phyloP scores from a whole-genome alignment of 2,329 filamentous ascomycete species.

The Verruconis gallopava region DNA sequence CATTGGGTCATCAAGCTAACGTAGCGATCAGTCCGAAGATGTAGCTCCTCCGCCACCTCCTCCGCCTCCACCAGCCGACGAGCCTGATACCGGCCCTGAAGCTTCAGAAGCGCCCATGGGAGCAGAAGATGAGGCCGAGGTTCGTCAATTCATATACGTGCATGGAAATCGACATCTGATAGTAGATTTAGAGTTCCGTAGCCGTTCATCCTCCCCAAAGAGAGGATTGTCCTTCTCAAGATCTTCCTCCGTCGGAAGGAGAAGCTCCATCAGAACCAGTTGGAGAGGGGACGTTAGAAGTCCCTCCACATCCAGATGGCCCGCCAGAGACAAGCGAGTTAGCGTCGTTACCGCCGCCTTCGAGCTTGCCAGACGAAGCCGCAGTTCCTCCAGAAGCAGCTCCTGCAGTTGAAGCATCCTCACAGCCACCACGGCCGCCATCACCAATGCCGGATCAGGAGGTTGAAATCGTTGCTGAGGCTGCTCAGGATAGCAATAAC shows the following conservation, averaged over 20 bases:
- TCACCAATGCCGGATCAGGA: neutral
- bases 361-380: constrained; percentile 3
- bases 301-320: constrained; percentile 6
- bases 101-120: neutral
- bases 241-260: constrained; percentile 4
- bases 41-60: constrained; percentile 5
- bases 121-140: constrained; percentile 1
- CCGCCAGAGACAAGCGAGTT: constrained; percentile 7
- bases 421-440: neutral
- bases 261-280: neutral
- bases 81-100: neutral
- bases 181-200: constrained; percentile 7
- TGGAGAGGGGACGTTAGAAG: constrained; percentile 7
- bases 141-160: constrained; percentile 1
- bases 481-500: neutral
- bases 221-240: constrained; percentile 3
- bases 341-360: constrained; percentile 8
- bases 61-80: neutral
- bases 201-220: constrained; percentile 7
- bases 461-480: neutral
- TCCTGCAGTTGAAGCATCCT: too few species aligned
- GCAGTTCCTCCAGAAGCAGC: neutral
- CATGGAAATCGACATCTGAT: constrained; percentile 6
- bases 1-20: too few species aligned
- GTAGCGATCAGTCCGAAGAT: neutral